phyloP scores from a whole-genome alignment of 2,329 filamentous ascomycete genomes.

The Arachnomyces sp. region DNA sequence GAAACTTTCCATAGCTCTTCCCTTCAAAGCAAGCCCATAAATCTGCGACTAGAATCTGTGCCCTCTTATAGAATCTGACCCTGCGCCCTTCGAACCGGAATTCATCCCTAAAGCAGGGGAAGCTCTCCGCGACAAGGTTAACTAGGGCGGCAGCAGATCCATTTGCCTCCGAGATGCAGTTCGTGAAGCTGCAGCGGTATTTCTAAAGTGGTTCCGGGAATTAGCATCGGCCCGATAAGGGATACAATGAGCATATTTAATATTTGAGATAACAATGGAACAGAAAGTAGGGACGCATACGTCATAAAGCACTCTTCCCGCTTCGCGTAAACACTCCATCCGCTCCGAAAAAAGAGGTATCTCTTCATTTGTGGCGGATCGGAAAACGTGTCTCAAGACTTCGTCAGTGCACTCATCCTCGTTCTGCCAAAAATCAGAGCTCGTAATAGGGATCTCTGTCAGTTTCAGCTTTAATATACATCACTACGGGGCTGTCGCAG shows the following conservation, averaged over 20 bases:
- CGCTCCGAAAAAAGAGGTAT: constrained; percentile 78
- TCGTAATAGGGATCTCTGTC: constrained; percentile 76
- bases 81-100: constrained; percentile 62
- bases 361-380: constrained; percentile 74
- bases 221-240: no score
- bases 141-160: constrained; percentile 76
- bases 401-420: constrained; percentile 68
- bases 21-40: constrained; percentile 94
- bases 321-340: constrained; percentile 70
- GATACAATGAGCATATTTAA: not conserved
- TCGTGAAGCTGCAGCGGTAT: constrained; percentile 65
- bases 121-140: constrained; percentile 73
- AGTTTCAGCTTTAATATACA: constrained; percentile 11
- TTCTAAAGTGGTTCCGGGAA: constrained; percentile 41
- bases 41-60: constrained; percentile 92
- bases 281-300: constrained; percentile 36
- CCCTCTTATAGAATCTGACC: constrained; percentile 82
- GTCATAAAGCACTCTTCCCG: constrained; percentile 68
- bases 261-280: not conserved
- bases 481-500: not conserved
- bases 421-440: constrained; percentile 75
- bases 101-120: constrained; percentile 80
- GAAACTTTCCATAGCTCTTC: constrained; percentile 66
- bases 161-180: constrained; percentile 64
- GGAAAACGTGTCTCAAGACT: constrained; percentile 66